These are phyloP conservation scores for Aspergillus thermomutatus DNA, from an alignment of 2,329 filamentous ascomycete species.

Conservation along the genomic window DNA sequence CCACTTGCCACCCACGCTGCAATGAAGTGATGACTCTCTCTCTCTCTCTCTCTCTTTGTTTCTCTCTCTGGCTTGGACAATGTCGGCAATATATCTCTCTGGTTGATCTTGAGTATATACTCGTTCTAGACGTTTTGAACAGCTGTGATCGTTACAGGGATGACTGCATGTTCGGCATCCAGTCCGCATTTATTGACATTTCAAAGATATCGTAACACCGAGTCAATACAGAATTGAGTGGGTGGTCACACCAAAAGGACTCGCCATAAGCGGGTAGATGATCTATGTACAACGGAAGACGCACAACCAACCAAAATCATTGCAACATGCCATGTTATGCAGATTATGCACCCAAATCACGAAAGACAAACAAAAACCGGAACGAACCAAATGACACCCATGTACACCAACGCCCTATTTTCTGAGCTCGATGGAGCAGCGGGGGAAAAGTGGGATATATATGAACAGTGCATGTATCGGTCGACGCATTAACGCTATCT, in stretches of 20 bases:
- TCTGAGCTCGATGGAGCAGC: constrained; percentile 6
- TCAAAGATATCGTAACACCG: neutral
- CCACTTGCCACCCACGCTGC: neutral
- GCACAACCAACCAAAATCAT: neutral
- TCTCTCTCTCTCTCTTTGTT: neutral
- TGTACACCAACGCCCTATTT: constrained; percentile 26
- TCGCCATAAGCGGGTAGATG: neutral
- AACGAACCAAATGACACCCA: constrained; percentile 7
- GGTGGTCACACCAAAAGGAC: neutral
- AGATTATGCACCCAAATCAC: constrained; percentile 1
- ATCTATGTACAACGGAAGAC: neutral
- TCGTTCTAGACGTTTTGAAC: neutral
- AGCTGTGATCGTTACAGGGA: neutral
- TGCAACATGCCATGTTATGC: neutral
- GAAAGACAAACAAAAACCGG: neutral
- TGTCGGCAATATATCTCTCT: neutral
- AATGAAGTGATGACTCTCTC: neutral
- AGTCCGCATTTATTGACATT: neutral
- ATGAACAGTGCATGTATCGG: neutral
- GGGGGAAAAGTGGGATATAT: constrained; percentile 5
- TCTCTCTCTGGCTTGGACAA: neutral
- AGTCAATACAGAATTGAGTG: neutral
- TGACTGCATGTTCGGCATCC: neutral
- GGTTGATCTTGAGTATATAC: neutral
- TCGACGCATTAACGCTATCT: constrained; percentile 5